phyloP scores from a whole-genome alignment of 2,329 filamentous ascomycete species.

The Macrophomina pseudophaseolina region DNA sequence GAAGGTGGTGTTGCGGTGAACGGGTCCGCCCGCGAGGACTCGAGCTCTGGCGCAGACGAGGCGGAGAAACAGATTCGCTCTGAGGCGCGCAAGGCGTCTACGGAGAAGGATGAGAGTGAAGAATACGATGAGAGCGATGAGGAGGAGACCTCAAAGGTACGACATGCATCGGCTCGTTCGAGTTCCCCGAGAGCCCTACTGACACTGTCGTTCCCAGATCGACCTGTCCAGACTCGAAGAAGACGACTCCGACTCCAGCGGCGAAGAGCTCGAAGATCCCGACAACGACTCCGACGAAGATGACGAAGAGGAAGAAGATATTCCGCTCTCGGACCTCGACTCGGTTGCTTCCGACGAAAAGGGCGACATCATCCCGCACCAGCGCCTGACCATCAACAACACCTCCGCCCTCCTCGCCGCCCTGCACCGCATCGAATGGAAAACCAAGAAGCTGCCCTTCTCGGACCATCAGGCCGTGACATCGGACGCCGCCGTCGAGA shows the following conservation, averaged over 20 bases:
- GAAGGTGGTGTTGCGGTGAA: constrained; percentile 28
- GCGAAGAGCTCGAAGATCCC: constrained; percentile 50
- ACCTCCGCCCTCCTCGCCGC: constrained; percentile 81
- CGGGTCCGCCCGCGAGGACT: constrained; percentile 29
- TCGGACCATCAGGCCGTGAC: constrained; percentile 80
- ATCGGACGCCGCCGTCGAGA: constrained; percentile 69
- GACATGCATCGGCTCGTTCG: not conserved
- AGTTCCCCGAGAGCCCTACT: not conserved
- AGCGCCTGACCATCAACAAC: constrained; percentile 97
- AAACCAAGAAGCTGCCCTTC: constrained; percentile 74
- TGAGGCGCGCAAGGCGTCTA: constrained; percentile 32
- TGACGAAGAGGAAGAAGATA: constrained; percentile 81
- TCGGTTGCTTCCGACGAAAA: constrained; percentile 78
- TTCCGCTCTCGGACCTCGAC: constrained; percentile 86
- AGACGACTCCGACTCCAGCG: constrained; percentile 38
- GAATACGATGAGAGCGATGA: constrained; percentile 47
- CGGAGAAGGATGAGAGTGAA: constrained; percentile 37
- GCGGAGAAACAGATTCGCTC: constrained; percentile 37
- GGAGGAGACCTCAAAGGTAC: constrained; percentile 30
- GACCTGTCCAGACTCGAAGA: constrained; percentile 45
- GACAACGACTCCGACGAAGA: constrained; percentile 66
- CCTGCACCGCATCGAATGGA: constrained; percentile 77
- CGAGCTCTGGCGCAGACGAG: constrained; percentile 44
- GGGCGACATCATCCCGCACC: constrained; percentile 86
- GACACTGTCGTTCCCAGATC: constrained; percentile 12